Evolutionary conservation across 352 stramenopile species (phyloP).

Genomic region (Globisporangium middletonii): DNA sequence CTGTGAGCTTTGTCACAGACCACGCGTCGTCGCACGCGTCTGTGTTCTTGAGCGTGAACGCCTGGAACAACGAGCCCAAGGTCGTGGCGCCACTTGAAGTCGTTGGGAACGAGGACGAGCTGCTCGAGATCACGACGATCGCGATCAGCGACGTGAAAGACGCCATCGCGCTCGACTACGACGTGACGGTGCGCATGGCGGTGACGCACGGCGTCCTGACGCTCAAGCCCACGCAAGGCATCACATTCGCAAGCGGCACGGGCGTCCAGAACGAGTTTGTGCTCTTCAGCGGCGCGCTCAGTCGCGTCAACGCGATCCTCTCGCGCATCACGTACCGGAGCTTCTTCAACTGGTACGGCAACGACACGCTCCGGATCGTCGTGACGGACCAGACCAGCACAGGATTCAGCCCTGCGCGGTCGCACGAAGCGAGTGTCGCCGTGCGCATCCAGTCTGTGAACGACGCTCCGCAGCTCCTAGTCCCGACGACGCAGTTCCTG

Average conservation of each 20-base stretch:
- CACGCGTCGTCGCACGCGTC: constrained; percentile 56
- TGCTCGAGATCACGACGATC: constrained; percentile 28
- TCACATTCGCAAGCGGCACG: constrained; percentile 51
- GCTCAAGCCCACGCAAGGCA: constrained; percentile 43
- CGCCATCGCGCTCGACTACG: constrained; percentile 54
- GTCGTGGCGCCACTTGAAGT: constrained; percentile 32
- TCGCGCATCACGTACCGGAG: constrained; percentile 40
- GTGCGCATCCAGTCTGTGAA: constrained; percentile 56
- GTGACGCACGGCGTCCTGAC: constrained; percentile 53
- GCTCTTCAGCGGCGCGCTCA: constrained; percentile 57
- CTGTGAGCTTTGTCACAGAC: constrained; percentile 70
- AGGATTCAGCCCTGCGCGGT: constrained; percentile 33
- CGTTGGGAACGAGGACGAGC: constrained; percentile 40
- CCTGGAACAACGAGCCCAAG: constrained; percentile 67
- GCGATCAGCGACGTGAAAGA: constrained; percentile 43
- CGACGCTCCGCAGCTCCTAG: constrained; percentile 42
- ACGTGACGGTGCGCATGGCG: constrained; percentile 46
- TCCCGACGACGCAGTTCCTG: constrained; percentile 43
- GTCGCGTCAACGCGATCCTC: constrained; percentile 52
- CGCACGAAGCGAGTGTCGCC: constrained; percentile 26
- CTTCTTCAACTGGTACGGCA: constrained; percentile 73
- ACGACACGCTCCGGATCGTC: constrained; percentile 45
- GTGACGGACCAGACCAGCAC: constrained; percentile 64
- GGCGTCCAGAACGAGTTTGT: constrained; percentile 46
- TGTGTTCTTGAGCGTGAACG: constrained; percentile 60